Conservation (phyloP, 768 basidiomycete species). For the Panaeolus cyanescens region DNA sequence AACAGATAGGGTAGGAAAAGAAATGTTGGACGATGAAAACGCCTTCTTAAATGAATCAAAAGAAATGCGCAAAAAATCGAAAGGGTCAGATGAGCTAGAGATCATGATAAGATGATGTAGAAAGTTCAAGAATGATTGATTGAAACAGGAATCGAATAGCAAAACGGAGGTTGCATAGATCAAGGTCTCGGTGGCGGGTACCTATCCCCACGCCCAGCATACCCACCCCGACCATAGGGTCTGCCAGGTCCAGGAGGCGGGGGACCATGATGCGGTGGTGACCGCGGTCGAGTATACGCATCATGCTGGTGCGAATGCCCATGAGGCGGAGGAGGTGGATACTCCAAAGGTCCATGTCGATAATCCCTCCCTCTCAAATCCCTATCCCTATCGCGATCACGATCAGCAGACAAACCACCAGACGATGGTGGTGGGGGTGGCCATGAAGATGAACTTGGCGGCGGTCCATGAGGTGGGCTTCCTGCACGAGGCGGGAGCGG, state of each 20-base stretch:
- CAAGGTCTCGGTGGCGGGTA: neutral
- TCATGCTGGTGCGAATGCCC: neutral
- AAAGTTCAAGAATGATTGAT: no score
- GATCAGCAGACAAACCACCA: conserved; percentile 27
- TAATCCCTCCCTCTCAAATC: neutral
- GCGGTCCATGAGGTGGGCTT: conserved; percentile 13
- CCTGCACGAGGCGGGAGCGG: conserved; percentile 12
- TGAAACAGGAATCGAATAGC: no score
- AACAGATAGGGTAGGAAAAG: neutral
- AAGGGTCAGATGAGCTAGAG: no score
- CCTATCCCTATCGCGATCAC: conserved; percentile 27
- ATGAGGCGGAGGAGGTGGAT: conserved; percentile 28
- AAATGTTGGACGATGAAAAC: no score
- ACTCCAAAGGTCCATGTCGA: conserved; percentile 10
- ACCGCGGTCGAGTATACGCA: conserved; percentile 37
- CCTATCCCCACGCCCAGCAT: conserved; percentile 11
- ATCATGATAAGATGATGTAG: no score
- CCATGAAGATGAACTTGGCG: conserved; percentile 19
- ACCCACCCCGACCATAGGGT: conserved; percentile 24
- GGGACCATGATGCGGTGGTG: conserved; percentile 22
- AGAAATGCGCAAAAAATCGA: no score
- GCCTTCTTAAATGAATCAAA: no score
- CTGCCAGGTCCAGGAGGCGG: conserved; percentile 17
- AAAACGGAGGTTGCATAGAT: neutral
- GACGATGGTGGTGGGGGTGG: conserved; percentile 16